phyloP scores from a whole-genome alignment of 108 stramenopile species.

The Nannochloropsis gaditana region DNA sequence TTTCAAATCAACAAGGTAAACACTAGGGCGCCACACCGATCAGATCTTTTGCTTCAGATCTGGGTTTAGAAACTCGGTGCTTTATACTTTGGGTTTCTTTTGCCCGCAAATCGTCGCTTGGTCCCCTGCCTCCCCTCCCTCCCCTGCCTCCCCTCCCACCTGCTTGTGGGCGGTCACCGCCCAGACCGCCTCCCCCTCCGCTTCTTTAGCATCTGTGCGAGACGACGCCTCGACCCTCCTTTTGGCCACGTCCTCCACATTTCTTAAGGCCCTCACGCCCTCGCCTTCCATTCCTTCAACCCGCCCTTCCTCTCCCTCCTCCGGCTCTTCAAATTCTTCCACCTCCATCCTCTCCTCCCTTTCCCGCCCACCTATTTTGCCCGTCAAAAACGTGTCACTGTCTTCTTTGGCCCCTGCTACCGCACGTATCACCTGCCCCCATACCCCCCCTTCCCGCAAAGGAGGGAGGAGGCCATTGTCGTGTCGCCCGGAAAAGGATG shows the following conservation, averaged over 20 bases:
- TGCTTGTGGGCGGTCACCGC: background rate
- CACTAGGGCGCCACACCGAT: no score
- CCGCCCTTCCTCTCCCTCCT: background rate
- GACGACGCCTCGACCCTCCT: background rate
- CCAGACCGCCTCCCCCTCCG: background rate
- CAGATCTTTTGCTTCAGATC: no score
- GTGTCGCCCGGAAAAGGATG: conserved; percentile 15
- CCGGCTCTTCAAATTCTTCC: background rate
- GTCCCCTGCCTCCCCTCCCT: background rate
- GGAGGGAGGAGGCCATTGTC: background rate
- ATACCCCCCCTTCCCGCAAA: background rate
- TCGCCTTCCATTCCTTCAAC: background rate
- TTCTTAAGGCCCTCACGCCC: no score
- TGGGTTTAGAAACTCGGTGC: no score
- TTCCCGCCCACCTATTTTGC: background rate
- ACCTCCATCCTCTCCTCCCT: background rate
- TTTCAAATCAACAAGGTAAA: background rate
- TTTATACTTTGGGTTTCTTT: conserved; percentile 6
- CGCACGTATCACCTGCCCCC: background rate
- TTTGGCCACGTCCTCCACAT: no score
- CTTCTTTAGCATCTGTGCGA: background rate
- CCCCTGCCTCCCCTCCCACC: background rate
- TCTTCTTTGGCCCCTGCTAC: background rate
- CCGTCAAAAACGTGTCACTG: background rate
- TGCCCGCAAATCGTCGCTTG: no score